These are phyloP conservation scores for Coemansia sp. DNA, from an alignment of 192 early-diverging fungal species.

Conservation along the genomic window DNA sequence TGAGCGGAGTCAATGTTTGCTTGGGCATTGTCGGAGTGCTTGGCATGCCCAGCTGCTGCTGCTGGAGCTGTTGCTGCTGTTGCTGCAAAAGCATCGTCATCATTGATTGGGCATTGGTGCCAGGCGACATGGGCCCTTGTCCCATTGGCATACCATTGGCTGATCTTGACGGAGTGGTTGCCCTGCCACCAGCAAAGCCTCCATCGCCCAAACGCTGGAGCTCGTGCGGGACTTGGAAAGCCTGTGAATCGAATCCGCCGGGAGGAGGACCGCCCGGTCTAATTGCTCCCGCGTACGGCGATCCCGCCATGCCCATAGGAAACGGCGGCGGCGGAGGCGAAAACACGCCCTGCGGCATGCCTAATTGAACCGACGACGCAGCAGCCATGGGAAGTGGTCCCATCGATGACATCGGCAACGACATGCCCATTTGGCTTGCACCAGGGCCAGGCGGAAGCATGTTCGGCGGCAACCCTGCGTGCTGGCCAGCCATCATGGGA, in stretches of 20 bases:
- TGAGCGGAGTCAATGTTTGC: slow-evolving; percentile 27
- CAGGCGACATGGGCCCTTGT: slow-evolving; percentile 17
- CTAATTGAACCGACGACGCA: background rate
- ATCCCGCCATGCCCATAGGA: slow-evolving; percentile 15
- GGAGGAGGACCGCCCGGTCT: slow-evolving; percentile 7
- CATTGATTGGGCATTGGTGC: slow-evolving; percentile 41
- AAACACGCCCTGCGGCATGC: slow-evolving; percentile 4
- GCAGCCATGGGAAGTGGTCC: slow-evolving; percentile 10
- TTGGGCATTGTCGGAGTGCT: slow-evolving; percentile 22
- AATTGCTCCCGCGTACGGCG: slow-evolving; percentile 17
- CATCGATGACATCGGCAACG: slow-evolving; percentile 23
- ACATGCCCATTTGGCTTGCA: slow-evolving; percentile 9
- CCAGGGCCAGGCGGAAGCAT: too few relatives aligned
- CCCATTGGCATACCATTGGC: slow-evolving; percentile 2
- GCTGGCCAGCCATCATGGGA: slow-evolving; percentile 7
- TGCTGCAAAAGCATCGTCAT: slow-evolving; percentile 50
- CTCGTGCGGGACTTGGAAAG: slow-evolving; percentile 2
- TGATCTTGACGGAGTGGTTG: slow-evolving; percentile 10
- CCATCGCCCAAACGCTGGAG: slow-evolving; percentile 2
- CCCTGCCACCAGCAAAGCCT: background rate
- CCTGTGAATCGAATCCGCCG: background rate
- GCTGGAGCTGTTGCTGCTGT: slow-evolving; percentile 27
- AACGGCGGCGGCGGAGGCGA: background rate
- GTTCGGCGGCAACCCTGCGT: slow-evolving; percentile 1
- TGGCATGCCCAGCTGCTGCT: slow-evolving; percentile 14